Base-by-base conservation (phyloP, 176 grass and related monocot genomes). In the Calamus simplicifolius region DNA sequence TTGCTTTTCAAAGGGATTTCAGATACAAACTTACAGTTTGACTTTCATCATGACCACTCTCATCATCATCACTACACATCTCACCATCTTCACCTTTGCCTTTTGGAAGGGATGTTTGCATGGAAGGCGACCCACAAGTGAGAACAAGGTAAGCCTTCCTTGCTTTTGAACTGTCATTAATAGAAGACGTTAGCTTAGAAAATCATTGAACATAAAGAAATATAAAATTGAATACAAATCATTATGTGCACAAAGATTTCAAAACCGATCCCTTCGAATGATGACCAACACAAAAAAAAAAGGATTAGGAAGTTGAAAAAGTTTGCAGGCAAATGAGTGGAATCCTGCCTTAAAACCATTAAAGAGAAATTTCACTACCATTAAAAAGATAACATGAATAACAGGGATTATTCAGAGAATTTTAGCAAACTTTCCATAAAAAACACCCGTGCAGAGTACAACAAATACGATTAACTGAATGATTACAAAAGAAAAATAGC, bases 101-200 rank as follows among this genome's bases (percentile, higher is more conserved):
- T 58, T 85, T 91, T 35, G 87, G 92, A 77, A 88, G 80, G 1
- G 75, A 80, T 18, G 83, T 75, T 79, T 71, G 65, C 55, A 85
- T 2, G 15, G 86, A 97, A 73, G 87, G 72, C 19, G 83, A 23
- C 52, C 92, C 84, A 73, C 92, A 96, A 48, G 92, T 90, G 52
- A 96, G 83, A 80, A 96, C 92, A 75, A 96, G 92, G 66, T 96
- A 96, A 19, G 70, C 80, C 69, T 96, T 96, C 69, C 89, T 87
- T 67, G 92, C 86, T 85, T 96, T 96, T 56, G 92, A 90, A 79
- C 92, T 96, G 76, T 25, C 4, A 13, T 5, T 17, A 43, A 62
- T 15, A 62, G 31, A 25, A 31, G 18, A 29, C 17, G 2, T 49
- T 6, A 28, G n/a, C 10, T 18, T 49, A 18, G 16, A 63, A 14